Conservation (phyloP, 148 eudicot genomes). For the Silene uniflora region DNA sequence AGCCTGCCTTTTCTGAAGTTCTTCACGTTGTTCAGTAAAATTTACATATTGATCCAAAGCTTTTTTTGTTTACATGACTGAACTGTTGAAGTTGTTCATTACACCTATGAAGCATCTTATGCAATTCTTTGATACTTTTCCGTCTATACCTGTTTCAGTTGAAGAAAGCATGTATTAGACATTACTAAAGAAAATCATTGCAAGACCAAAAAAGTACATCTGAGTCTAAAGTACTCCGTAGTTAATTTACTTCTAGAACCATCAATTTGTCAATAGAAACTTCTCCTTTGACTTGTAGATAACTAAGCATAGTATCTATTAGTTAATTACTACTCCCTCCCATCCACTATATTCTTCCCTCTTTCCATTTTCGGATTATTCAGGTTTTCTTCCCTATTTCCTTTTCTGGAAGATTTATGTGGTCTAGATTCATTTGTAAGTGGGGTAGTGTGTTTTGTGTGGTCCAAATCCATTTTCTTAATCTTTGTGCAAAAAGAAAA, state of each 20-base stretch:
- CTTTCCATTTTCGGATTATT: no score
- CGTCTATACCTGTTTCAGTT: conserved; percentile 51
- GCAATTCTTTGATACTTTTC: conserved; percentile 73
- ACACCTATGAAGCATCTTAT: conserved; percentile 87
- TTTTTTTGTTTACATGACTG: conserved; percentile 98
- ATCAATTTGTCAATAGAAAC: not conserved
- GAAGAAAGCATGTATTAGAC: not conserved
- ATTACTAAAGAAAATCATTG: not conserved
- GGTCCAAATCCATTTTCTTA: no score
- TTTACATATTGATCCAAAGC: conserved; percentile 97
- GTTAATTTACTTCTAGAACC: not conserved
- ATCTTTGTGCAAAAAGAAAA: no score
- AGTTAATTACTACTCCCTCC: not conserved
- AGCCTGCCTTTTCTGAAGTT: conserved; percentile 91
- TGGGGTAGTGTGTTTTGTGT: no score
- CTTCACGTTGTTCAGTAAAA: conserved; percentile 97
- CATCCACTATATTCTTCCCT: no score
- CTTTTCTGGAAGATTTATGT: no score
- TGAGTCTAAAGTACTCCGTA: no score
- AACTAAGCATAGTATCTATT: not conserved
- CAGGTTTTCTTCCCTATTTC: no score
- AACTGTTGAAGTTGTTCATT: conserved; percentile 90
- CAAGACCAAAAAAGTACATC: not conserved
- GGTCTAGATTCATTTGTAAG: no score
- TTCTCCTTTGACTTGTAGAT: not conserved